phyloP scores from a whole-genome alignment of 495 filamentous ascomycete genomes.

The Penicillium subrubescens region DNA sequence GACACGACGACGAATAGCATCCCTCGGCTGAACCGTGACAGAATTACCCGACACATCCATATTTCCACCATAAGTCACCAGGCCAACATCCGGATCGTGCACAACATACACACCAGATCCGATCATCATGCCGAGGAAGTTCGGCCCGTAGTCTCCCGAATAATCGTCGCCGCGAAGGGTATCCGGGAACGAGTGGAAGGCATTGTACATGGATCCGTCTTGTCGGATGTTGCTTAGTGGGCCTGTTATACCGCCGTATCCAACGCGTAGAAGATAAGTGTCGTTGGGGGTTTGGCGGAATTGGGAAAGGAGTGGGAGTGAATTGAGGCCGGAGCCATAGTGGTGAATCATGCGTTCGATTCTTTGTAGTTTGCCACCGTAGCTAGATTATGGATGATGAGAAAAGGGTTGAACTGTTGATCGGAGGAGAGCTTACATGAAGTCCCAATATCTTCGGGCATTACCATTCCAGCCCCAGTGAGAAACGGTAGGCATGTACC shows the following conservation, averaged over 20 bases:
- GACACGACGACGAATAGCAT: slow-evolving; percentile 42
- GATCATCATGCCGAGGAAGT: slow-evolving; percentile 48
- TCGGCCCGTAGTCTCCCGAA: slow-evolving; percentile 54
- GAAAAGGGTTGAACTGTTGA: background rate
- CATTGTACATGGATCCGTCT: slow-evolving; percentile 50
- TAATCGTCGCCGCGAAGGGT: slow-evolving; percentile 55
- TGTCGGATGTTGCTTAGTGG: slow-evolving; percentile 53
- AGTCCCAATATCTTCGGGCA: slow-evolving; percentile 57
- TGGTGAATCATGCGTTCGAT: slow-evolving; percentile 60
- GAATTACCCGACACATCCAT: slow-evolving; percentile 13
- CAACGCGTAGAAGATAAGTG: slow-evolving; percentile 45
- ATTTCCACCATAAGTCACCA: slow-evolving; percentile 48
- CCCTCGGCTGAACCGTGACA: slow-evolving; percentile 37
- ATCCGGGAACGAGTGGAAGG: slow-evolving; percentile 55
- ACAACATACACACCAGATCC: slow-evolving; percentile 48
- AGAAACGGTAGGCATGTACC: slow-evolving; percentile 52
- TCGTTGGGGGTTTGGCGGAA: slow-evolving; percentile 42
- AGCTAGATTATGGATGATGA: slow-evolving; percentile 6
- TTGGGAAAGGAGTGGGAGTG: slow-evolving; percentile 48
- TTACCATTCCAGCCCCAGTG: slow-evolving; percentile 61
- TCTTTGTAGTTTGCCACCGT: slow-evolving; percentile 50
- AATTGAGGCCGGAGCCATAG: slow-evolving; percentile 57
- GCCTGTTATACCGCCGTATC: slow-evolving; percentile 49
- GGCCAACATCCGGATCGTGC: slow-evolving; percentile 38
- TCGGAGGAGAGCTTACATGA: slow-evolving; percentile 23